Evolutionary conservation across 2,329 filamentous ascomycete genomes (phyloP).

Genomic region (Aspergillus latus): DNA sequence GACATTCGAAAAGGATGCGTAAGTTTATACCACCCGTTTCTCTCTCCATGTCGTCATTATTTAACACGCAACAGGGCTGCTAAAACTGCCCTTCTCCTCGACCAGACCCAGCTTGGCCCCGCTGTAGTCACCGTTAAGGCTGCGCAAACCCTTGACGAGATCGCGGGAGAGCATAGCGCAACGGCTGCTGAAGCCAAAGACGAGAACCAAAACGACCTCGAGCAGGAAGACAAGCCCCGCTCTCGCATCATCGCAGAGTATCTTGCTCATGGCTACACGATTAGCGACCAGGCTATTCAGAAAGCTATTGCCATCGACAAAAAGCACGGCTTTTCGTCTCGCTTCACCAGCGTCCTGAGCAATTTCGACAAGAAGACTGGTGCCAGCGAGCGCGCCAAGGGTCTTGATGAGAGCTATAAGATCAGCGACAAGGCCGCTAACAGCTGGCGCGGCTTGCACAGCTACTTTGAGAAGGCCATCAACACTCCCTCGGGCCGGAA

Average conservation of each 20-base stretch:
- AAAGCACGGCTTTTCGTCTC: conserved; percentile 79
- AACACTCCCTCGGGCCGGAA: conserved; percentile 85
- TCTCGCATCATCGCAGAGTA: conserved; percentile 94
- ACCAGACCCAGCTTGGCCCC: conserved; percentile 88
- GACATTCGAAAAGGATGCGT: conserved; percentile 92
- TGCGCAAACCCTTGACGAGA: conserved; percentile 64
- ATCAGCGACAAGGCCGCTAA: conserved; percentile 71
- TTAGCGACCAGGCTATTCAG: conserved; percentile 75
- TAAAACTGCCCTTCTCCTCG: conserved; percentile 93
- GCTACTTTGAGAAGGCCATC: conserved; percentile 93
- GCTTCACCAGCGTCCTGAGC: conserved; percentile 74
- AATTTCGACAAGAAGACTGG: conserved; percentile 83
- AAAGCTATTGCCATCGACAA: conserved; percentile 83
- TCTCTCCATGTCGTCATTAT: conserved; percentile 14
- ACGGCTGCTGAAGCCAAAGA: conserved; percentile 54
- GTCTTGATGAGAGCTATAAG: conserved; percentile 80
- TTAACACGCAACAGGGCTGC: conserved; percentile 58
- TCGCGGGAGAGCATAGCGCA: conserved; percentile 60
- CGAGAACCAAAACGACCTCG: conserved; percentile 66
- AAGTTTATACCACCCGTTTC: conserved; percentile 33
- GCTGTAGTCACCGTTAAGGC: conserved; percentile 76
- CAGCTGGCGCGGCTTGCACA: conserved; percentile 67
- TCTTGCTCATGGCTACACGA: conserved; percentile 87
- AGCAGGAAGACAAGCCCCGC: conserved; percentile 95
- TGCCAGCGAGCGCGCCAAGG: conserved; percentile 80